Percentiles rank a stretch among this genome's conserved stretches.
Evolutionary conservation across 768 basidiomycete species (phyloP).

Genomic region (Russula abietina): DNA sequence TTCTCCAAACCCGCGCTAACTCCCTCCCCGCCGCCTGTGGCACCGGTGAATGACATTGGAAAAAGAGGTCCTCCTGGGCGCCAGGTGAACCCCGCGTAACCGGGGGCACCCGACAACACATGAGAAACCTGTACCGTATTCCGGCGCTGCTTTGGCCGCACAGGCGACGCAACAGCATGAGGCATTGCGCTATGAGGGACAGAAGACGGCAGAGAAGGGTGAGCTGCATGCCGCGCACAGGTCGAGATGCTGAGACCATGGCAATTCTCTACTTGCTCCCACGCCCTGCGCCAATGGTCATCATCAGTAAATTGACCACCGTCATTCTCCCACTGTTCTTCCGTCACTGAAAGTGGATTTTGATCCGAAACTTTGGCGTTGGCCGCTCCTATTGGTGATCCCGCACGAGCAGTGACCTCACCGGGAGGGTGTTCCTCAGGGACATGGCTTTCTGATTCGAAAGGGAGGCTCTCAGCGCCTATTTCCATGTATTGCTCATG

Average conservation of each 20-base stretch:
- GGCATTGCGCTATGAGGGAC: conserved; percentile 17
- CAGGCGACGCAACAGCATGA: conserved; percentile 15
- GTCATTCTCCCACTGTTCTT: conserved; percentile 17
- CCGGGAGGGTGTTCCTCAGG: conserved; percentile 7
- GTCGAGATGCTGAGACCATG: conserved; percentile 25
- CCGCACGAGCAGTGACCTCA: conserved; percentile 22
- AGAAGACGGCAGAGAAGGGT: conserved; percentile 19
- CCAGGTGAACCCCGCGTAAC: conserved; percentile 25
- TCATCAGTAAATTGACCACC: conserved; percentile 3
- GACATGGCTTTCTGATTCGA: conserved; percentile 3
- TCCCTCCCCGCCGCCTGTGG: conserved; percentile 9
- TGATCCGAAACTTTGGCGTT: conserved; percentile 6
- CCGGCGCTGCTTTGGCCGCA: conserved; percentile 19
- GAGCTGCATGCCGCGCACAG: conserved; percentile 18
- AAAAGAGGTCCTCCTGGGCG: conserved; percentile 25
- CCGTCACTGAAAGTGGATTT: background rate
- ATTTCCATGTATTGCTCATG: conserved; percentile 12
- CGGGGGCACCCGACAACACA: conserved; percentile 25
- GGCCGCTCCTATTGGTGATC: conserved; percentile 18
- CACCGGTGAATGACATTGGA: conserved; percentile 23
- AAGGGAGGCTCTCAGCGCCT: background rate
- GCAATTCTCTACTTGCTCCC: conserved; percentile 18
- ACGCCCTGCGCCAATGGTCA: conserved; percentile 4
- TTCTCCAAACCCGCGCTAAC: conserved; percentile 10
- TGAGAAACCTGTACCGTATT: conserved; percentile 24